phyloP scores from a whole-genome alignment of 179 eudicot genomes.

The Heliamphora pulchella region DNA sequence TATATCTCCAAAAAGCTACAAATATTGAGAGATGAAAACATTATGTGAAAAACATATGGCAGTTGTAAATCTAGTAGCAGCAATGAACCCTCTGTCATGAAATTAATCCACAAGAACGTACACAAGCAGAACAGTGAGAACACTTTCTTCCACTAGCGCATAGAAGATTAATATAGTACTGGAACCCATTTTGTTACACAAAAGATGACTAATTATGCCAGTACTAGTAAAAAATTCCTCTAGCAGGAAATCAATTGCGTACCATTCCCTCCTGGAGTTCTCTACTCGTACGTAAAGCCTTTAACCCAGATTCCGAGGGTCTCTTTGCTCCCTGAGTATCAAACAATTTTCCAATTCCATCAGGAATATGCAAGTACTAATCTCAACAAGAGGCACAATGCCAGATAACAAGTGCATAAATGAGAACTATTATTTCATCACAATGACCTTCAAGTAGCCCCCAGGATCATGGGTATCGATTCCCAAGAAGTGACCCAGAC shows the following conservation, averaged over 20 bases:
- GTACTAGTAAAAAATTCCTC: neutral
- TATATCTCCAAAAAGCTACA: neutral
- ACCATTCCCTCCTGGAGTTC: slow-evolving; percentile 90
- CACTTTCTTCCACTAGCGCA: neutral
- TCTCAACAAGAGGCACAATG: neutral
- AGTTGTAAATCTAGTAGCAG: neutral
- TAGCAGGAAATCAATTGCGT: slow-evolving; percentile 16
- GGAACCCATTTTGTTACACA: neutral
- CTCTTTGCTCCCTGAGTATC: slow-evolving; percentile 66
- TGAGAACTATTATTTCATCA: slow-evolving; percentile 9
- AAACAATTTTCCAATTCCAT: slow-evolving; percentile 2
- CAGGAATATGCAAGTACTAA: neutral
- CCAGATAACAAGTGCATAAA: slow-evolving; percentile 7
- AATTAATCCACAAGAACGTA: neutral
- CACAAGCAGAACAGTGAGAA: neutral
- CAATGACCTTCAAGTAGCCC: slow-evolving; percentile 71
- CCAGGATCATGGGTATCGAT: slow-evolving; percentile 99
- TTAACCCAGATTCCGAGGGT: slow-evolving; percentile 75
- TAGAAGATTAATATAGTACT: neutral
- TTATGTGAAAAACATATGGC: neutral
- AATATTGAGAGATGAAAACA: neutral
- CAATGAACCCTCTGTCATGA: neutral
- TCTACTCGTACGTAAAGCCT: slow-evolving; percentile 75
- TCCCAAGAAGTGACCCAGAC: slow-evolving; percentile 96
- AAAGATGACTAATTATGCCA: neutral